phyloP scores from a whole-genome alignment of 768 basidiomycete genomes.

The Tulasnella calospora region DNA sequence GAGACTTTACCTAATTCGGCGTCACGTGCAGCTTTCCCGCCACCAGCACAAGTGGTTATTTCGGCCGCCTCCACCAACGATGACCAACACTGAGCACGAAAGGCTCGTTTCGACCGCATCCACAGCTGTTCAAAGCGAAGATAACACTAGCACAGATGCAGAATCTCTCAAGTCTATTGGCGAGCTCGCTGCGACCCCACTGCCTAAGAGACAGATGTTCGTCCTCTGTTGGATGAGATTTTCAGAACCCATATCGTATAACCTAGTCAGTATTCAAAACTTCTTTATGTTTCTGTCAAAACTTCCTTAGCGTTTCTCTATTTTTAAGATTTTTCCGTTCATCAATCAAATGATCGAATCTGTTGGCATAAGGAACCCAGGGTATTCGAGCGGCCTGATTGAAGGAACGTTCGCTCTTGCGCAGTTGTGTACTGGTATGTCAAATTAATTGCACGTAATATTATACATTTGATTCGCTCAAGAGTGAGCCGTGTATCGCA shows the following conservation, averaged over 20 bases:
- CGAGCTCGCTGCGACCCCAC: constrained; percentile 14
- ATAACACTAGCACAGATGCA: constrained; percentile 34
- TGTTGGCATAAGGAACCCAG: constrained; percentile 27
- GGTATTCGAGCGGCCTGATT: constrained; percentile 39
- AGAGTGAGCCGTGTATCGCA: background rate
- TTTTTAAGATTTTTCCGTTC: constrained; percentile 36
- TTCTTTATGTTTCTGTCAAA: background rate
- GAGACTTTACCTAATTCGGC: background rate
- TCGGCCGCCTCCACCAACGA: background rate
- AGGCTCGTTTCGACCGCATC: background rate
- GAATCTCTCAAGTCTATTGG: constrained; percentile 32
- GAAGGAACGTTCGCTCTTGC: constrained; percentile 37
- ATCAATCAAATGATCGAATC: constrained; percentile 38
- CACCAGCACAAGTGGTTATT: background rate
- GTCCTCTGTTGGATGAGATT: constrained; percentile 27
- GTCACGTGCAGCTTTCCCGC: constrained; percentile 18
- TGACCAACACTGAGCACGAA: background rate
- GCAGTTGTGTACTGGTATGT: constrained; percentile 33
- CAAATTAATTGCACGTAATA: background rate
- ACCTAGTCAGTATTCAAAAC: constrained; percentile 16
- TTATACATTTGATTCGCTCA: background rate
- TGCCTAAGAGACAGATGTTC: constrained; percentile 29
- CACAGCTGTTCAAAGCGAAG: constrained; percentile 1
- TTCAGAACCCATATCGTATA: constrained; percentile 27
- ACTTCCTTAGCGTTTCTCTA: background rate